phyloP scores from a whole-genome alignment of 2,329 filamentous ascomycete species.

The Diaporthe ampelina region DNA sequence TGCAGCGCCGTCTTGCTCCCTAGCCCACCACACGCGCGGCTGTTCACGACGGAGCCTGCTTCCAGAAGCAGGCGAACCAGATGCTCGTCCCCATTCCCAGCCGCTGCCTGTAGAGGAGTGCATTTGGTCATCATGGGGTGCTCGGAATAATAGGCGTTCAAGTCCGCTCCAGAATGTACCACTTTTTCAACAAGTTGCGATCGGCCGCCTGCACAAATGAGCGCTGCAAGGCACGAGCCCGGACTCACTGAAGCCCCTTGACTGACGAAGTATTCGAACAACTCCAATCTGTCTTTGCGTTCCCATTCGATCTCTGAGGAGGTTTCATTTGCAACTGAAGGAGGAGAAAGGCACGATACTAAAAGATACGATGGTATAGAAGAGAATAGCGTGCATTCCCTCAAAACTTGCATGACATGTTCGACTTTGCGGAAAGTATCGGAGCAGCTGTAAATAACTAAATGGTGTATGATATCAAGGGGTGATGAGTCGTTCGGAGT shows the following conservation, averaged over 20 bases:
- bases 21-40: background rate
- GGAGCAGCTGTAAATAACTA: background rate
- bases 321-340: too few relatives aligned
- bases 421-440: background rate
- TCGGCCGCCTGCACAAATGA: background rate
- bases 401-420: background rate
- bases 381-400: background rate
- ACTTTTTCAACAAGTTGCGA: background rate
- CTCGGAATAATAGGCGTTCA: background rate
- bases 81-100: background rate
- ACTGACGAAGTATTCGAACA: background rate
- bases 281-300: background rate
- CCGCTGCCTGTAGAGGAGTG: conserved; percentile 4
- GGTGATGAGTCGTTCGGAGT: background rate
- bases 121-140: too few relatives aligned
- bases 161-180: background rate
- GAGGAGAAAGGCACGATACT: too few relatives aligned
- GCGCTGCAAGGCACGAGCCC: background rate
- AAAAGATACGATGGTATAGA: background rate
- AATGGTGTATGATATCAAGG: background rate
- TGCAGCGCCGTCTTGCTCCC: background rate
- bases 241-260: background rate
- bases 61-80: background rate
- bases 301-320: too few relatives aligned
- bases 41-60: background rate